Conservation (phyloP, 192 early-diverging fungal species). For the Lobosporangium transversale region DNA sequence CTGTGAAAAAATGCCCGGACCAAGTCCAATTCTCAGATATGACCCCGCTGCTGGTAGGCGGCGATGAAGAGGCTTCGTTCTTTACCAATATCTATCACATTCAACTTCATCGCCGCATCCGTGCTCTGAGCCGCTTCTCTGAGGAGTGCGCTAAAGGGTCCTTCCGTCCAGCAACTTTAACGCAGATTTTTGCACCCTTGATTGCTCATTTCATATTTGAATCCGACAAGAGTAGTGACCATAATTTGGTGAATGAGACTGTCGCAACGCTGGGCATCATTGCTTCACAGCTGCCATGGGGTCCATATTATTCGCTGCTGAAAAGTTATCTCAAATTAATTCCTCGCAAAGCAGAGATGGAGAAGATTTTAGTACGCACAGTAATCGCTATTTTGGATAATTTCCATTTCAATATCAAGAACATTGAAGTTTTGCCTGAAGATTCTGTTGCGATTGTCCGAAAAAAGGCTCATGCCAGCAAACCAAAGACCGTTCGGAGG, state of each 20-base stretch:
- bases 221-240: constrained; percentile 68
- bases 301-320: constrained; percentile 80
- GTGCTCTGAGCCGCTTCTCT: constrained; percentile 81
- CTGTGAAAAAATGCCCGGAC: constrained; percentile 69
- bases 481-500: constrained; percentile 30
- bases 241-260: constrained; percentile 86
- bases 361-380: constrained; percentile 85
- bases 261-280: constrained; percentile 80
- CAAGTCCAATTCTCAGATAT: constrained; percentile 72
- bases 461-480: constrained; percentile 15
- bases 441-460: constrained; percentile 25
- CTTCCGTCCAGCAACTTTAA: constrained; percentile 61
- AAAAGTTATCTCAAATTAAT: constrained; percentile 77
- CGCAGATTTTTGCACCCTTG: constrained; percentile 85
- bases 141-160: constrained; percentile 57
- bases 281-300: constrained; percentile 81
- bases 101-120: constrained; percentile 91
- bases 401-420: constrained; percentile 91
- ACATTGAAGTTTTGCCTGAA: constrained; percentile 62
- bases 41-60: constrained; percentile 68
- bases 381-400: constrained; percentile 84
- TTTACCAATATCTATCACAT: constrained; percentile 97
- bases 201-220: constrained; percentile 91
- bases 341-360: constrained; percentile 71
- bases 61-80: constrained; percentile 93